phyloP scores from a whole-genome alignment of 2,329 filamentous ascomycete species.

The Ceratocystis destructans region DNA sequence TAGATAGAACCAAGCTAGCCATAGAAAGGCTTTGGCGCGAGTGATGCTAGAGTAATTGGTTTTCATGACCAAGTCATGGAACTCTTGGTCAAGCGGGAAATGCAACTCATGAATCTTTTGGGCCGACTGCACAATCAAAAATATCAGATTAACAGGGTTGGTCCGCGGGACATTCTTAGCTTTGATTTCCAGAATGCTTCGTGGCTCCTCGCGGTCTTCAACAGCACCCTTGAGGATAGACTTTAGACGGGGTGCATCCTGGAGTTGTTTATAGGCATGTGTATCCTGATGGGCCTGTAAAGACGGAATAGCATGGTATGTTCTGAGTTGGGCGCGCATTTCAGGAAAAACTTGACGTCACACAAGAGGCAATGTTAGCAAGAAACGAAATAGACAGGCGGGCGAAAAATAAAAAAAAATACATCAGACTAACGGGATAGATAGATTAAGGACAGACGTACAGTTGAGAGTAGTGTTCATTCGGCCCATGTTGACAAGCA shows the following conservation, averaged over 20 bases:
- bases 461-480: constrained; percentile 99
- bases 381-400: constrained; percentile 10
- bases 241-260: constrained; percentile 89
- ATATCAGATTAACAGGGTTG: constrained; percentile 94
- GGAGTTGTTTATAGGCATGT: constrained; percentile 92
- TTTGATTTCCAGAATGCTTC: constrained; percentile 71
- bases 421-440: background rate
- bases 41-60: constrained; percentile 68
- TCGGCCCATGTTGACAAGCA: constrained; percentile 89
- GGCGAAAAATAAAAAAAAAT: constrained; percentile 7
- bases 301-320: constrained; percentile 94
- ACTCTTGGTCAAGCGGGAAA: constrained; percentile 73
- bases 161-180: constrained; percentile 53
- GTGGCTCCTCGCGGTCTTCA: constrained; percentile 75
- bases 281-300: constrained; percentile 89
- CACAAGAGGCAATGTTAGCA: background rate
- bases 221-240: constrained; percentile 95
- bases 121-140: constrained; percentile 80
- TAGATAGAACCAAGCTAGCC: constrained; percentile 98
- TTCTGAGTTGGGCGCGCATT: constrained; percentile 94
- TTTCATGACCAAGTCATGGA: constrained; percentile 94
- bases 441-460: constrained; percentile 33
- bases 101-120: constrained; percentile 86
- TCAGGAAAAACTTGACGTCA: constrained; percentile 79
- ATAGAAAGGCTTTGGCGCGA: constrained; percentile 77